Evolutionary conservation across 2,329 filamentous ascomycete species (phyloP), one percentile per base, ranked within the genome.

Genomic region (Pyrenophora tritici-repentis): DNA sequence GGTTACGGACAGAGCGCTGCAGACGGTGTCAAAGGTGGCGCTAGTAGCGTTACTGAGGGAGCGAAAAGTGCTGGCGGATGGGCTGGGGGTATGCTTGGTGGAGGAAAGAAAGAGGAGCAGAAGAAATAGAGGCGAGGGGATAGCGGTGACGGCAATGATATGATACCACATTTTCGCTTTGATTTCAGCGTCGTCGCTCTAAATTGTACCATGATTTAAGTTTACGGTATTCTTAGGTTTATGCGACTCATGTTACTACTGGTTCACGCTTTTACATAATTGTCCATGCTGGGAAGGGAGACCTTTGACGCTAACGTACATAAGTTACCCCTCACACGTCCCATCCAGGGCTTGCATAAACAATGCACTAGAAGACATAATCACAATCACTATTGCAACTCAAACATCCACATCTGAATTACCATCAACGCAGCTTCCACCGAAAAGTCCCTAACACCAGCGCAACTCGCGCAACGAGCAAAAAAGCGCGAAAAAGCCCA

Each of bases 11-110:
- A 68, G 49, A 53, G 63, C 39, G 68, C 67, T 47, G 59, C 60
- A 0, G 65, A 67, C 18, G 70, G 69, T 2, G 65, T 71, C n/a
- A 74, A 71, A 58, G 55, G 61, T 3, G 63, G 59, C 12, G 67
- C 51, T 3, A 56, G 59, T 2, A 49, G 59, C 26, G 55, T 66
- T 16, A 62, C 56, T 0, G 59, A 50, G 1, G 67, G 62, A 9
- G 66, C 52, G 10, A 68, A 70, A 64, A 60, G 53, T 39, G 67
- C 63, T 13, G 65, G 67, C 1, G 63, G 67, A 1, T 64, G 56
- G 43, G 14, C 68, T 13, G 64, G 62, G 1, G 65, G 66, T 0
- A 29, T 66, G 31, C 56, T 59, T 47, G 56, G 57, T 16, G 63
- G 67, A 0, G 62, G 59, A 13, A 61, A 63, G 55, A 55, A 60